Base-by-base conservation (phyloP, 2,329 filamentous ascomycete species). In the Trichoderma sp. region DNA sequence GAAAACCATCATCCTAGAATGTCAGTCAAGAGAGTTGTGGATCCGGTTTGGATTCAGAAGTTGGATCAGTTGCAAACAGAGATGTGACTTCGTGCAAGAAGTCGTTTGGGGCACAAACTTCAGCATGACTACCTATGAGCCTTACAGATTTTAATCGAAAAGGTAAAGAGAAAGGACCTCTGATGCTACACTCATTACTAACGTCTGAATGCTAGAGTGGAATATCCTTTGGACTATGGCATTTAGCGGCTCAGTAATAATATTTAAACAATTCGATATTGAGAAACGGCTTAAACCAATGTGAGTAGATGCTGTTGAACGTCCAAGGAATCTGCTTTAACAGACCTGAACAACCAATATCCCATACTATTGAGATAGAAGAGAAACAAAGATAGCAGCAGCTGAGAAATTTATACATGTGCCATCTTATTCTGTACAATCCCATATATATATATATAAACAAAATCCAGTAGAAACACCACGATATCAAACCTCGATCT, bases 401-500 rank as follows among this genome's bases (percentile, higher is more conserved):
- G 11, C 13, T 28, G 20, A 43, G n/a, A 39, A 34, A 47, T 20
- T n/a, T 43, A n/a, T 15, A 30, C 15, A 50, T 34, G 32, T 8
- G 20, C 23, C 43, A 53, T 53, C 28, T 34, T 7, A 53, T 50
- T 53, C 43, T 30, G 20, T 53, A 50, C 28, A 65, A 50, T 64
- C 26, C 17, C 20, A n/a, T 23, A 58, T 0, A 67, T 11, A 67
- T 11, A 47, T 43, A 28, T 20, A 36, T 32, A 39, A 50, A 6
- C 36, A 50, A 28, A 23, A 61, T 34, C 43, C 43, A 36, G 47
- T 65, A 68, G 2, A 69, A 53, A 53, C 58, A 62, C 17, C 26
- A 26, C 20, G 6, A n/a, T 15, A 17, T 23, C 3, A 12, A 61
- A 26, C n/a, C 26, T 43, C 47, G 15, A 43, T 13, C 15, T 88